phyloP scores from a whole-genome alignment of 345 rosid species.

The Excoecaria cochinchinensis region DNA sequence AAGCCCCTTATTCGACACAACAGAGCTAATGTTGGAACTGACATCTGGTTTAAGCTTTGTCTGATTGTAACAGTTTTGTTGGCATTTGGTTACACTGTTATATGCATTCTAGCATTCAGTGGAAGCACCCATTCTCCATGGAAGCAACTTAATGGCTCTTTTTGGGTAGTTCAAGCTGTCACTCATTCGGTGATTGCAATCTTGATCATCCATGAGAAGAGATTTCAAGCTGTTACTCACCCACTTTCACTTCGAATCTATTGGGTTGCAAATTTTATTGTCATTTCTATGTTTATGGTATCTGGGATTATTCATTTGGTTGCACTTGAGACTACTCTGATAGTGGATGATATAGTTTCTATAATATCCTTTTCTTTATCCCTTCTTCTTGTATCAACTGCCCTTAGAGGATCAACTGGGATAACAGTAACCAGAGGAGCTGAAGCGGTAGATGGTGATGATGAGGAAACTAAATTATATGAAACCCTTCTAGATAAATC shows the following conservation, averaged over 20 bases:
- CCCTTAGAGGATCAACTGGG: constrained; percentile 76
- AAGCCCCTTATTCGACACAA: constrained; percentile 57
- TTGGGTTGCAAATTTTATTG: constrained; percentile 51
- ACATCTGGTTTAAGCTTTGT: constrained; percentile 58
- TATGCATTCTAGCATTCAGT: constrained; percentile 52
- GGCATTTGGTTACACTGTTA: constrained; percentile 42
- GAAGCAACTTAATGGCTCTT: constrained; percentile 43
- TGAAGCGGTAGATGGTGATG: constrained; percentile 31
- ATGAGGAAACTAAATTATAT: constrained; percentile 27
- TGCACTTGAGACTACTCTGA: constrained; percentile 29
- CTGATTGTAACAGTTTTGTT: constrained; percentile 39
- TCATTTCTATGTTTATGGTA: constrained; percentile 45
- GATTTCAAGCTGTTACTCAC: constrained; percentile 55
- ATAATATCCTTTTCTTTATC: constrained; percentile 55
- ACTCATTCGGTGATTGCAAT: constrained; percentile 61
- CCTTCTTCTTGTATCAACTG: constrained; percentile 43
- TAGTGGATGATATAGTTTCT: constrained; percentile 58
- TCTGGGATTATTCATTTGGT: constrained; percentile 56
- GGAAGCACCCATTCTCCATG: constrained; percentile 34
- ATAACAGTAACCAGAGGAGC: constrained; percentile 30
- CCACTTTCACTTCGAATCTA: constrained; percentile 64
- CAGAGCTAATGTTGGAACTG: constrained; percentile 35
- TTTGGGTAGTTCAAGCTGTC: constrained; percentile 74
- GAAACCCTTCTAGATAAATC: constrained; percentile 45
- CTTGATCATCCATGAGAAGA: constrained; percentile 66